phyloP scores from a whole-genome alignment of 495 filamentous ascomycete species.

The Schizothecium vesticola region DNA sequence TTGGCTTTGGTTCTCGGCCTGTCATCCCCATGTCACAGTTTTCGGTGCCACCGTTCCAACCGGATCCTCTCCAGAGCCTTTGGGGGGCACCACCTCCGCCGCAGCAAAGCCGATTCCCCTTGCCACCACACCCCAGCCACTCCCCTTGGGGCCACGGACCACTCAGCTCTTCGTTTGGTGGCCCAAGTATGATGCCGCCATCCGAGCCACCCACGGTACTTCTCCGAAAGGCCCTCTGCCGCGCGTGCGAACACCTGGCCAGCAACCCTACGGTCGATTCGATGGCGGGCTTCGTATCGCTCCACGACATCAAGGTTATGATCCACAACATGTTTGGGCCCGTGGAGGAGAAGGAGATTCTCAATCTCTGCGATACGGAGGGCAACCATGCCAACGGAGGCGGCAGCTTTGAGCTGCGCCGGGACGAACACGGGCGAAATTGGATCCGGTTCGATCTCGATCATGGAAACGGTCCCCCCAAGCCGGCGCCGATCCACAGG shows the following conservation, averaged over 20 bases:
- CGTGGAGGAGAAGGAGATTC: conserved; percentile 64
- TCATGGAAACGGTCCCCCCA: conserved; percentile 34
- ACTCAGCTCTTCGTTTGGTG: conserved; percentile 25
- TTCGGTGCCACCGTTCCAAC: conserved; percentile 21
- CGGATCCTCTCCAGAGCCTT: conserved; percentile 25
- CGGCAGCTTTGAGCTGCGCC: conserved; percentile 66
- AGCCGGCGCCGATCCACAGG: conserved; percentile 22
- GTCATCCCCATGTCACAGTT: conserved; percentile 6
- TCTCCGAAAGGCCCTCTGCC: conserved; percentile 47
- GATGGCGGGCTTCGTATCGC: conserved; percentile 58
- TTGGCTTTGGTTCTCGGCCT: background rate
- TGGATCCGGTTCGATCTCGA: conserved; percentile 67
- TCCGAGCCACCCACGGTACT: conserved; percentile 36
- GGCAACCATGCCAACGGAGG: conserved; percentile 85
- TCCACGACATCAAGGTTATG: conserved; percentile 59
- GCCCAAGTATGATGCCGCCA: conserved; percentile 10
- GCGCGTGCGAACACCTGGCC: conserved; percentile 43
- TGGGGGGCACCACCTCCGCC: conserved; percentile 27
- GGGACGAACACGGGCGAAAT: conserved; percentile 36
- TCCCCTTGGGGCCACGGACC: conserved; percentile 26
- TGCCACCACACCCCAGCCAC: conserved; percentile 23
- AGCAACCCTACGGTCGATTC: conserved; percentile 26
- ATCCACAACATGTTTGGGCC: conserved; percentile 61
- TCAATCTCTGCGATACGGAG: conserved; percentile 88
- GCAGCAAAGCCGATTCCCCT: conserved; percentile 15